Evolutionary conservation across 2,329 filamentous ascomycete species (phyloP).

Genomic region (Claviceps pusilla): DNA sequence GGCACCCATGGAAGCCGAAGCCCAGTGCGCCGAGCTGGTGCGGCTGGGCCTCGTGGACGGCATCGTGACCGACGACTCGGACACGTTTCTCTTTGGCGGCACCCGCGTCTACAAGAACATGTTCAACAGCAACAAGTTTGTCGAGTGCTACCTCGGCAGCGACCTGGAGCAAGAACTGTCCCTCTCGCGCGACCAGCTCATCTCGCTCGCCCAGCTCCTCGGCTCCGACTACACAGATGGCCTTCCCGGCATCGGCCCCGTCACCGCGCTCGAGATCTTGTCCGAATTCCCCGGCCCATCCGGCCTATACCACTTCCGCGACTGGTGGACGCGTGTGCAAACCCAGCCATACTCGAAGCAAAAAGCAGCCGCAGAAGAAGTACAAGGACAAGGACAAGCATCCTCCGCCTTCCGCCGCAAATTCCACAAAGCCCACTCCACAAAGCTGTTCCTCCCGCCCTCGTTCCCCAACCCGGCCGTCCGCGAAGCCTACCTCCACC

Average conservation of each 20-base stretch:
- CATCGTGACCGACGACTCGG: slow-evolving; percentile 93
- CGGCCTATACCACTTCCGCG: slow-evolving; percentile 58
- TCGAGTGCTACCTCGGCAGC: slow-evolving; percentile 77
- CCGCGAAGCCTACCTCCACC: slow-evolving; percentile 67
- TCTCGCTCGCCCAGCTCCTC: slow-evolving; percentile 76
- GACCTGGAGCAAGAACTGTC: slow-evolving; percentile 85
- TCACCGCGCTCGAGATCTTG: slow-evolving; percentile 85
- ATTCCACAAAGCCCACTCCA: slow-evolving; percentile 63
- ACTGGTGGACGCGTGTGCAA: slow-evolving; percentile 80
- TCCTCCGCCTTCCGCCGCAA: slow-evolving; percentile 61
- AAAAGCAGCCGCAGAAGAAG: neutral
- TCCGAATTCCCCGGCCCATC: slow-evolving; percentile 61
- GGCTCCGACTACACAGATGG: slow-evolving; percentile 94
- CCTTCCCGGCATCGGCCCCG: slow-evolving; percentile 76
- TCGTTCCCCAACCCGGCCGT: slow-evolving; percentile 68
- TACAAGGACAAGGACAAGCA: neutral
- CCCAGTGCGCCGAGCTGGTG: slow-evolving; percentile 89
- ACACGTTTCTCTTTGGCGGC: slow-evolving; percentile 92
- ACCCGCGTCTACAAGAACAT: slow-evolving; percentile 98
- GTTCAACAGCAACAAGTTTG: slow-evolving; percentile 97
- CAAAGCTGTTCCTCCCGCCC: slow-evolving; percentile 73
- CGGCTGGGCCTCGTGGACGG: slow-evolving; percentile 79
- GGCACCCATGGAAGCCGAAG: slow-evolving; percentile 97
- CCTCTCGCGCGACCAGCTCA: slow-evolving; percentile 72
- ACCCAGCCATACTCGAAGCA: slow-evolving; percentile 33